Conservation (phyloP, 2,329 filamentous ascomycete genomes). For the Rosellinia necatrix region DNA sequence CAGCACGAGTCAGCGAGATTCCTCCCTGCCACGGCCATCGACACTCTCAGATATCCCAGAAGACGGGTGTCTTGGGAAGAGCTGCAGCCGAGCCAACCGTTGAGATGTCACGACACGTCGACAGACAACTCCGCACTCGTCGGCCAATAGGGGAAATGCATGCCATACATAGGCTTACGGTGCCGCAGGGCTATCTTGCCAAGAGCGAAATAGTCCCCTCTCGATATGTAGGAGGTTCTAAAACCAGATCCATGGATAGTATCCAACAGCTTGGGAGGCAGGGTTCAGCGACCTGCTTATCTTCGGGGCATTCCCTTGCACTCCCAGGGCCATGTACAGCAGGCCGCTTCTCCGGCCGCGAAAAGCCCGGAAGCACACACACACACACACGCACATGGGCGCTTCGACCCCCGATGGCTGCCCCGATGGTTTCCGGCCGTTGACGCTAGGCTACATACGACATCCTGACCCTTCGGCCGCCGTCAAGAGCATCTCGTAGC, state of each 20-base stretch:
- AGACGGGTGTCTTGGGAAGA: too few species aligned
- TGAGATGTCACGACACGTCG: too few species aligned
- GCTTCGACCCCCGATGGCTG: too few species aligned
- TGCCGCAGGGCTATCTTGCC: background rate
- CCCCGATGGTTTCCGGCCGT: slow-evolving; percentile 1
- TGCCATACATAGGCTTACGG: slow-evolving; percentile 7
- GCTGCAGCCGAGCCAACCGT: too few species aligned
- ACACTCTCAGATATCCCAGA: too few species aligned
- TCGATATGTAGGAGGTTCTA: background rate
- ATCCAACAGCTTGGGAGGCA: too few species aligned
- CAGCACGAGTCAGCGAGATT: too few species aligned
- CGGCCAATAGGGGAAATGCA: background rate
- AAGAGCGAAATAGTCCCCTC: slow-evolving; percentile 1
- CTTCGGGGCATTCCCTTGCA: background rate
- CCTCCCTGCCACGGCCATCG: background rate
- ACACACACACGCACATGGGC: too few species aligned
- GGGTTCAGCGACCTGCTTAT: too few species aligned
- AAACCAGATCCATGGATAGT: slow-evolving; percentile 20
- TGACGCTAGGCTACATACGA: background rate
- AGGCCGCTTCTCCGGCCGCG: background rate
- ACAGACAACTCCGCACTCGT: slow-evolving; percentile 11
- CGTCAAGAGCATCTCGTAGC: slow-evolving; percentile 2
- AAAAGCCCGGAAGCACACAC: background rate
- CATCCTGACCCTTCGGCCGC: background rate
- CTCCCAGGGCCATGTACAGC: background rate